Percentiles rank a stretch among this genome's conserved stretches.
phyloP scores from a whole-genome alignment of 495 filamentous ascomycete genomes.

The Bacidia gigantensis region DNA sequence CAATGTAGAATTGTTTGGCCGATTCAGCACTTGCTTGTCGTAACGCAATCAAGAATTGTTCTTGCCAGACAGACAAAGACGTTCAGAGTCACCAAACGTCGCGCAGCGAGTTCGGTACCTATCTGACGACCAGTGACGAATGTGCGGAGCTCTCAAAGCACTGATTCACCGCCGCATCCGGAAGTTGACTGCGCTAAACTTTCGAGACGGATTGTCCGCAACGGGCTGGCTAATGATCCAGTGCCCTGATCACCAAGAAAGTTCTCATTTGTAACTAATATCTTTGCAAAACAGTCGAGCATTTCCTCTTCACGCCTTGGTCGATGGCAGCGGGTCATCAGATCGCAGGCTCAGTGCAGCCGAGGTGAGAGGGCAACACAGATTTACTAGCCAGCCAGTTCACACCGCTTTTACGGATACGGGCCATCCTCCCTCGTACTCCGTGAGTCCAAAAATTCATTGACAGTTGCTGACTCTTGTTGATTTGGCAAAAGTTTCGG shows the following conservation, averaged over 20 bases:
- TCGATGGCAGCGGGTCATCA: background rate
- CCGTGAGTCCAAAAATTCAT: background rate
- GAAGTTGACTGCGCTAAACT: conserved; percentile 3
- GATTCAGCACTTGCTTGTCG: background rate
- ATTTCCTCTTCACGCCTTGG: conserved; percentile 27
- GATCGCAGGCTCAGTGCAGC: background rate
- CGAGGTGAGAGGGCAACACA: background rate
- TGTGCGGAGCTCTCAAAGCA: background rate
- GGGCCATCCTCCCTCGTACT: background rate
- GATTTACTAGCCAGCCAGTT: background rate
- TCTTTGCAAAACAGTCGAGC: conserved; percentile 34
- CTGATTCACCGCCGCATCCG: conserved; percentile 7
- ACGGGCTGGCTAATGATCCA: conserved; percentile 4
- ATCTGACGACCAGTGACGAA: background rate
- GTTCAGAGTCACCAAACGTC: no score
- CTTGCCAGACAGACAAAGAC: no score
- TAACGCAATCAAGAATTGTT: background rate
- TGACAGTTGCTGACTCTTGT: background rate
- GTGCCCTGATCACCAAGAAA: background rate
- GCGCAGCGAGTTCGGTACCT: no score
- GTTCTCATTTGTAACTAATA: conserved; percentile 22
- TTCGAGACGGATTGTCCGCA: conserved; percentile 9
- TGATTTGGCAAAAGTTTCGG: background rate
- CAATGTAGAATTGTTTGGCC: conserved; percentile 1
- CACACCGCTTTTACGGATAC: conserved; percentile 3